Conservation (phyloP, 116 monocot species). For the Posidonia oceanica region DNA sequence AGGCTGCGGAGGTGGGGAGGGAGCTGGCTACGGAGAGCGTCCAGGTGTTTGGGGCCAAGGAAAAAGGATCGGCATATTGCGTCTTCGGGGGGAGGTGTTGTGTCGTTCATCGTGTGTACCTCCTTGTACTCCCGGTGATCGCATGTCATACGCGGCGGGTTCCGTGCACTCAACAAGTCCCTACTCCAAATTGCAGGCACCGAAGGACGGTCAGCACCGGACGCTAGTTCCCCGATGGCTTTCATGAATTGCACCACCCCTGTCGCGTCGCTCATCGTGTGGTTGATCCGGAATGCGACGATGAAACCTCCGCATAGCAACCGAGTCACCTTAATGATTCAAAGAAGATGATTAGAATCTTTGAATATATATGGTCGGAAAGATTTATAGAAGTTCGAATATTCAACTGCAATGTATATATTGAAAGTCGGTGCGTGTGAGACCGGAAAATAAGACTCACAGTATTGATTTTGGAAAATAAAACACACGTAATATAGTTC, state of each 20-base stretch:
- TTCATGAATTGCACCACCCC: slow-evolving; percentile 31
- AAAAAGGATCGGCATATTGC: slow-evolving; percentile 57
- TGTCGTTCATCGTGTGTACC: slow-evolving; percentile 28
- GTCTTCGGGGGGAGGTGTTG: slow-evolving; percentile 32
- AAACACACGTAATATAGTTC: too few species aligned
- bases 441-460: too few species aligned
- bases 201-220: slow-evolving; percentile 22
- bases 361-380: too few species aligned
- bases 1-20: slow-evolving; percentile 29
- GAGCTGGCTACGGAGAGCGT: slow-evolving; percentile 20
- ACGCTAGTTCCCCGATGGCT: slow-evolving; percentile 34
- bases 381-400: too few species aligned
- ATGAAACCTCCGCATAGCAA: slow-evolving; percentile 42
- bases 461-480: too few species aligned
- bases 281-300: slow-evolving; percentile 21
- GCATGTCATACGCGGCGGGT: slow-evolving; percentile 7
- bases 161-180: slow-evolving; percentile 19
- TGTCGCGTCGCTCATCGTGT: slow-evolving; percentile 32
- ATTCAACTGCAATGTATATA: too few species aligned
- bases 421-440: too few species aligned
- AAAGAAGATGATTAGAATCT: too few species aligned
- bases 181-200: slow-evolving; percentile 31
- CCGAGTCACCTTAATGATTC: slow-evolving; percentile 36
- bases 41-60: slow-evolving; percentile 26
- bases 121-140: slow-evolving; percentile 27